These are phyloP conservation scores for Coniochaeta sp. DNA, from an alignment of 2,329 filamentous ascomycete genomes.

Conservation along the genomic window DNA sequence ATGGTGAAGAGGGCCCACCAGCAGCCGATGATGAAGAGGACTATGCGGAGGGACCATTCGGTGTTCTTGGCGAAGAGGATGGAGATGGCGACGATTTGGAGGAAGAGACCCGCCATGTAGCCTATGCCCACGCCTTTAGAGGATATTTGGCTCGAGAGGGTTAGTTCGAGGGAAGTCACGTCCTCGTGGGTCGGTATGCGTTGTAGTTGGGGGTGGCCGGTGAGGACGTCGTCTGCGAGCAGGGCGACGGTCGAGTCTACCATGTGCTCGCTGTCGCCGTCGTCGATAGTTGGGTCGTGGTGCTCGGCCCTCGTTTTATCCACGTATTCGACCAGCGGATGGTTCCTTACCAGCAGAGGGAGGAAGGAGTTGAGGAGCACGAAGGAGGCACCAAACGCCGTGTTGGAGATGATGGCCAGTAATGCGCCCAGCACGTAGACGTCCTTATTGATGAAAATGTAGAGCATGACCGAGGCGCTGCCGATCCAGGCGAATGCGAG, in stretches of 20 bases:
- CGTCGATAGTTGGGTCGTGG: constrained; percentile 17
- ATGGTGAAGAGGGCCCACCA: constrained; percentile 96
- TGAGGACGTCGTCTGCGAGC: constrained; percentile 26
- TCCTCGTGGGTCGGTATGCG: constrained; percentile 36
- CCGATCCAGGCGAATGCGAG: constrained; percentile 80
- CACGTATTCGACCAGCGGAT: constrained; percentile 45
- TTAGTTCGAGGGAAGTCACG: constrained; percentile 60
- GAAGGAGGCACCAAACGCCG: constrained; percentile 89
- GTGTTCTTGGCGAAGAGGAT: constrained; percentile 69
- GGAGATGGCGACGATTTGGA: constrained; percentile 75
- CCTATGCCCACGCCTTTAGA: constrained; percentile 90
- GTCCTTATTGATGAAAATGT: constrained; percentile 68
- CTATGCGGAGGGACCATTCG: constrained; percentile 78
- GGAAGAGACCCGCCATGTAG: constrained; percentile 76
- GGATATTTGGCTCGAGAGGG: constrained; percentile 83
- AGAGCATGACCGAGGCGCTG: constrained; percentile 78
- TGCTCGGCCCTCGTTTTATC: constrained; percentile 21
- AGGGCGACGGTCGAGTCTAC: constrained; percentile 41
- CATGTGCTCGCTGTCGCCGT: constrained; percentile 23
- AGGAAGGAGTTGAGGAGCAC: constrained; percentile 94
- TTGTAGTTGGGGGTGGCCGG: constrained; percentile 25
- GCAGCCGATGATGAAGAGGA: constrained; percentile 75
- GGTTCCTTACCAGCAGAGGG: constrained; percentile 81
- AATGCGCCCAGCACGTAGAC: constrained; percentile 77
- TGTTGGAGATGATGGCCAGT: constrained; percentile 85